Evolutionary conservation across 2,329 filamentous ascomycete species (phyloP).

Genomic region (Aspergillus clavatus): DNA sequence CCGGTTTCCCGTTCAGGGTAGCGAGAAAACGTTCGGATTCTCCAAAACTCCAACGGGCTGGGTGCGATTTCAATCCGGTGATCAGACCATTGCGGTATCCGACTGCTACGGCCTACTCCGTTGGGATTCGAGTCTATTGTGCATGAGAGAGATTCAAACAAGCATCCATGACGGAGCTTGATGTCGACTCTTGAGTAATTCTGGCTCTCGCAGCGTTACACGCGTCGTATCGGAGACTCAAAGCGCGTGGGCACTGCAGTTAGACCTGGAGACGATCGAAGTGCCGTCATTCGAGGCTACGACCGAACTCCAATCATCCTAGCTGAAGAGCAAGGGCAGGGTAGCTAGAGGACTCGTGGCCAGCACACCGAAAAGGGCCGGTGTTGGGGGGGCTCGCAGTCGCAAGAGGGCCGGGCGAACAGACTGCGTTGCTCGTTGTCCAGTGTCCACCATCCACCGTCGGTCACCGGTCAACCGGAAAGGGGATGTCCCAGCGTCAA

Average conservation of each 20-base stretch:
- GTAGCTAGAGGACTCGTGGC: constrained; percentile 4
- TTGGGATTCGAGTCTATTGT: neutral
- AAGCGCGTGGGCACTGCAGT: neutral
- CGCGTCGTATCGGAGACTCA: neutral
- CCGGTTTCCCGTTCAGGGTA: no score
- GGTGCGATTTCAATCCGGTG: neutral
- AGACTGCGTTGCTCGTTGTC: neutral
- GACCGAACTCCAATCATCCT: neutral
- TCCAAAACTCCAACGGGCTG: no score
- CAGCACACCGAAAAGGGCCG: neutral
- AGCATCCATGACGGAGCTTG: neutral
- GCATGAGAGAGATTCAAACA: neutral
- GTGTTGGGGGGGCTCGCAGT: constrained; percentile 1
- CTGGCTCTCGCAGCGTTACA: neutral
- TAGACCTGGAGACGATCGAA: neutral
- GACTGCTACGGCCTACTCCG: no score
- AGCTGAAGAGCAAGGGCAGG: constrained; percentile 1
- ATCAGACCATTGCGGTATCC: neutral
- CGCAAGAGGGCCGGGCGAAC: no score
- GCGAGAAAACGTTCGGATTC: no score
- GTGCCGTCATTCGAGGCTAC: neutral
- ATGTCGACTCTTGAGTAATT: neutral
- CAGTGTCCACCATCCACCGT: no score
- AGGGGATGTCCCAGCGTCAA: constrained; percentile 3
- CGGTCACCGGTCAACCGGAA: constrained; percentile 12